Evolutionary conservation across 805 yeast species (phyloP), one percentile per base, ranked within the genome.

Genomic region (Metahyphopichia silvanorum): DNA sequence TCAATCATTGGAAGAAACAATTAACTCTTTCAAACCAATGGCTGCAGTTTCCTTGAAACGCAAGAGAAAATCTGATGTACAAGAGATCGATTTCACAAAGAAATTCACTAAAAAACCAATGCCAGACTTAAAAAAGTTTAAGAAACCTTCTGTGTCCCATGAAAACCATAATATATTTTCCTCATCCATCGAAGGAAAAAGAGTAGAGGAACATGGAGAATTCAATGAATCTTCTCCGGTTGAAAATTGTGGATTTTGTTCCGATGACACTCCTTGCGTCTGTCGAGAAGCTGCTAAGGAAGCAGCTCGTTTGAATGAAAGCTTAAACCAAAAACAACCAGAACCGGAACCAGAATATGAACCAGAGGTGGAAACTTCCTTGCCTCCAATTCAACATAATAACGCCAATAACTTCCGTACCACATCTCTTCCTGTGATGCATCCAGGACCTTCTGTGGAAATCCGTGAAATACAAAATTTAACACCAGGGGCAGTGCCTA

Each of bases 221-320:
- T 64, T 68, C 36, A 61, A 69, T 38, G 76, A 71, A 31, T 58
- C 59, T 23, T 72, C 76, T 1, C 74, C 77, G 5, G 67, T 70
- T 38, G 94, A 85, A 43, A 77, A 83, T 37, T 91, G 98, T 59
- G 98, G 98, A 0, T 89, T 91, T 57, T 91, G 98, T 52, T 77
- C 95, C 0, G 95, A 86, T 44, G 93, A 80, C 44, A 80, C 95
- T 0, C 89, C 95, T 2, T 91, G 98, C 60, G 84, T 91, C 2
- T 91, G 97, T 55, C 76, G 91, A 17, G 96, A 87, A 45, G 84
- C 77, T 12, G 80, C 78, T 2, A 66, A 68, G 43, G 77, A 71
- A 47, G 74, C 71, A 2, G 74, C 69, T 3, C 44, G 54, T 18
- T 48, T 69, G 35, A 58, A 53, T 35, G 46, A 50, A 13, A 40